Evolutionary conservation across 2,329 filamentous ascomycete species (phyloP).

Genomic region (Claviceps quebecensis): DNA sequence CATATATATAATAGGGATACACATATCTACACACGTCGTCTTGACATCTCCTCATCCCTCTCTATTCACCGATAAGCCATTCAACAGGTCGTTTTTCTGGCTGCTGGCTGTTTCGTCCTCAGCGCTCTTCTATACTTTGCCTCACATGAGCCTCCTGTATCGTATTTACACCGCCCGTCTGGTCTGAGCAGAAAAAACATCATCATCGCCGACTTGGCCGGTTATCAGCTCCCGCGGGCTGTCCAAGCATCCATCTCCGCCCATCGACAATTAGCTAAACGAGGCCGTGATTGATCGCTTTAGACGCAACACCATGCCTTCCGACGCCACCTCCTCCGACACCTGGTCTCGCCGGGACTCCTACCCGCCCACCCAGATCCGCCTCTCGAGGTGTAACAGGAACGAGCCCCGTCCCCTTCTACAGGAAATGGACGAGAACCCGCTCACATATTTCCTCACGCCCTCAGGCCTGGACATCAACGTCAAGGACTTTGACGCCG

Average conservation of each 20-base stretch:
- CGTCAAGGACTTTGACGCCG: conserved; percentile 24
- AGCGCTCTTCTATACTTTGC: background rate
- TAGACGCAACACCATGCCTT: conserved; percentile 18
- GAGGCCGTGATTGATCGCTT: too few species aligned
- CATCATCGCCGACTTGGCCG: conserved; percentile 3
- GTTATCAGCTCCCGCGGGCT: background rate
- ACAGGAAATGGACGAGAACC: conserved; percentile 37
- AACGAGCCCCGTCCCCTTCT: conserved; percentile 26
- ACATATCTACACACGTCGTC: background rate
- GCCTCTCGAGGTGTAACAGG: conserved; percentile 23
- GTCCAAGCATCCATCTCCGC: background rate
- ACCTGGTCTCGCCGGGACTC: conserved; percentile 28
- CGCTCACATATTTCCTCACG: conserved; percentile 42
- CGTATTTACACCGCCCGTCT: background rate
- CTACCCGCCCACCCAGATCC: conserved; percentile 39
- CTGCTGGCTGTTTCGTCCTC: background rate
- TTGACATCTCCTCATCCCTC: background rate
- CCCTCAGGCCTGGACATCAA: conserved; percentile 29
- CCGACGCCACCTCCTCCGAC: conserved; percentile 3
- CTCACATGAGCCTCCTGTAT: background rate
- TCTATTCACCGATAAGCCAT: too few species aligned
- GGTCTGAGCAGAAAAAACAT: background rate
- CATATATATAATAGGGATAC: too few species aligned
- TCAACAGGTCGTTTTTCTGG: background rate
- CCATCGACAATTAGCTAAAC: too few species aligned